Percentiles rank a stretch among this genome's conserved stretches.
Conservation (phyloP, 805 yeast species). For the Torulaspora indica region DNA sequence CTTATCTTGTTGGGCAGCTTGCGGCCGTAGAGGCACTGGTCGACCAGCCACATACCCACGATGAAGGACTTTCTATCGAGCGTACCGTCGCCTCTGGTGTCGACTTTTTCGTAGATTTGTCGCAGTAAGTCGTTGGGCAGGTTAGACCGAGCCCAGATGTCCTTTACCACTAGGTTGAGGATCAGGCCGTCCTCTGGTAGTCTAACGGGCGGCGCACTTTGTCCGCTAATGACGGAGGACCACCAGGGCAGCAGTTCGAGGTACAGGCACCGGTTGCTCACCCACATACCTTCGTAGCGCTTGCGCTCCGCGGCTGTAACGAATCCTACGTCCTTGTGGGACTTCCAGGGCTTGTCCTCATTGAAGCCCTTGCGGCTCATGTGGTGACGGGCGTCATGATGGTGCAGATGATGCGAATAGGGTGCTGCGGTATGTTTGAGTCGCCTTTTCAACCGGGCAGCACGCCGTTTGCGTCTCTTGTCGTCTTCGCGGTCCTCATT, state of each 20-base stretch:
- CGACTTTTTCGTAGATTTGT: slow-evolving; percentile 70
- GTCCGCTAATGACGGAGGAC: slow-evolving; percentile 18
- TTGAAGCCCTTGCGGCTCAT: slow-evolving; percentile 45
- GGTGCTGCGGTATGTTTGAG: slow-evolving; percentile 20
- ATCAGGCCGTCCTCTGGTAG: slow-evolving; percentile 35
- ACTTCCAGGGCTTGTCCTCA: slow-evolving; percentile 92
- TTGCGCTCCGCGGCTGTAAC: slow-evolving; percentile 67
- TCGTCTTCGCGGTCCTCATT: slow-evolving; percentile 7
- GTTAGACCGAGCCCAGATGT: slow-evolving; percentile 76
- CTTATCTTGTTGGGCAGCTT: slow-evolving; percentile 73
- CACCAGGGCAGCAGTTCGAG: slow-evolving; percentile 39
- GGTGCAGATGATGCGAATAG: slow-evolving; percentile 15
- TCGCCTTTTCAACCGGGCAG: slow-evolving; percentile 15
- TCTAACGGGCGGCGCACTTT: slow-evolving; percentile 7
- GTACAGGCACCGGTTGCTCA: slow-evolving; percentile 71
- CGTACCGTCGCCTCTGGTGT: slow-evolving; percentile 61
- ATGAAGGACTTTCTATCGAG: slow-evolving; percentile 76
- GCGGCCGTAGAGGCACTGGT: slow-evolving; percentile 90
- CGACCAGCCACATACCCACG: slow-evolving; percentile 98
- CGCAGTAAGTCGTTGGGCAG: slow-evolving; percentile 57
- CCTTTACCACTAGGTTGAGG: slow-evolving; percentile 53
- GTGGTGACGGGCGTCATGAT: slow-evolving; percentile 11
- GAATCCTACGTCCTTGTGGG: slow-evolving; percentile 56
- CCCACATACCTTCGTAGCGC: slow-evolving; percentile 93
- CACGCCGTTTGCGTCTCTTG: slow-evolving; percentile 11